Evolutionary conservation across 2,329 filamentous ascomycete species (phyloP), one percentile per base, ranked within the genome.

Genomic region (Botryosphaeria dothidea): DNA sequence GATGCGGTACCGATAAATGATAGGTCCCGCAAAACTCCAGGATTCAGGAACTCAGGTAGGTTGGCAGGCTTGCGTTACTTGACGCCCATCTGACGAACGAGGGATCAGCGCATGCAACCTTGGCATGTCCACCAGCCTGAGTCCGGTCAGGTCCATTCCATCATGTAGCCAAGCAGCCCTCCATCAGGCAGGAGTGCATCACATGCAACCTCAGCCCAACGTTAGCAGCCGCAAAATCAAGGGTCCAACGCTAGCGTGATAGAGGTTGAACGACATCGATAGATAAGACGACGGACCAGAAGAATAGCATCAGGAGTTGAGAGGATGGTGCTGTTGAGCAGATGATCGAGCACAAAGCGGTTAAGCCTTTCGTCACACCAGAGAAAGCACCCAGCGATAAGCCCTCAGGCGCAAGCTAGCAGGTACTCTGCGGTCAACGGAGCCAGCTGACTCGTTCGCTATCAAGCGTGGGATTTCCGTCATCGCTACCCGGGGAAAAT

Each of bases 321-420:
- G 8, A n/a, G 23, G 38, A 27, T 45, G 25, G 11, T 19, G 56
- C 19, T 29, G 25, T 38, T 21, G 56, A 9, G 27, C 56, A 60
- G 56, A 46, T 60, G 56, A 60, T 60, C 17, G n/a, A n/a, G 54
- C 54, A 45, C 25, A 60, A 60, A 23, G 13, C 27, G 56, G 56
- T 21, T 31, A 60, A 21, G 56, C 23, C 25, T 4, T 7, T 15
- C 34, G 21, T 19, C 19, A 8, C 51, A n/a, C n/a, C n/a, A n/a
- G 17, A 56, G 19, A 56, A 56, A 11, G 19, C 25, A n/a, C 15
- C 15, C 25, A 51, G 19, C 31, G 52, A 56, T 56, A 56, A 56
- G 52, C 11, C 15, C 19, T 17, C 8, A 11, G 48, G 27, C 45
- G 48, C 48, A 13, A 29, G 23, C 31, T 41, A 41, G 45, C 45